Evolutionary conservation across 495 filamentous ascomycete genomes (phyloP), one percentile per base, ranked within the genome.

Genomic region (Neurospora sp.): DNA sequence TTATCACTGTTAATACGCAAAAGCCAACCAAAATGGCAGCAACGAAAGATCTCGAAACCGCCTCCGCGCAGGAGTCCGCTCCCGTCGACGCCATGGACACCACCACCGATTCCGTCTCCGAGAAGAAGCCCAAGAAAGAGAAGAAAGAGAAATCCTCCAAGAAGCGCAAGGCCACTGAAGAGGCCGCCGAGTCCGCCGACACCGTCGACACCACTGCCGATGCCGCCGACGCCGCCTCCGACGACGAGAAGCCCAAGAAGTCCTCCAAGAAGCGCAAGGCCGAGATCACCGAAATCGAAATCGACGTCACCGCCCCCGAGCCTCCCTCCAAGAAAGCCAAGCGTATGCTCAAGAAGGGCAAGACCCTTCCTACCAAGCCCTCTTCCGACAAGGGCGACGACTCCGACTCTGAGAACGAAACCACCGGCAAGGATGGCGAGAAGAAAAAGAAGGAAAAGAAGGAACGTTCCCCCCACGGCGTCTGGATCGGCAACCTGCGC

Each of bases 401-500:
- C 4, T 73, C 81, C 23, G 76, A 74, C 38, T 77, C 78, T 31
- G 54, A 66, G n/a, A 84, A 77, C 74, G 78, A 74, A 37, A 74
- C 62, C 14, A 77, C 80, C 20, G 76, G 70, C 4, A 70, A 76
- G 5, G 77, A 80, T 18, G 76, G 70, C 4, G 72, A 76, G 5
- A 77, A 80, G 41, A 80, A 81, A 46, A 80, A 85, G 20, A 79
- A 83, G 14, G 81, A 85, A 74, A 83, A 85, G 70, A 83, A 86
- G 75, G 88, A 91, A 73, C 91, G 93, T 69, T 93, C 93, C 8
- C 89, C 92, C 16, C 88, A 92, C 80, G 93, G 95, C 42, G 87
- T 98, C 71, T 99, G 96, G 96, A 93, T 99, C 75, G 96, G 96
- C 74, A 99, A 99, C 82, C 83, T 99, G 39, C 88, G 89, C 14